A percentile compares a stretch with the other conserved stretches of the same genome.
Evolutionary conservation across 73 alveolate genomes (phyloP).

Genomic region (Blepharisma japonicum): DNA sequence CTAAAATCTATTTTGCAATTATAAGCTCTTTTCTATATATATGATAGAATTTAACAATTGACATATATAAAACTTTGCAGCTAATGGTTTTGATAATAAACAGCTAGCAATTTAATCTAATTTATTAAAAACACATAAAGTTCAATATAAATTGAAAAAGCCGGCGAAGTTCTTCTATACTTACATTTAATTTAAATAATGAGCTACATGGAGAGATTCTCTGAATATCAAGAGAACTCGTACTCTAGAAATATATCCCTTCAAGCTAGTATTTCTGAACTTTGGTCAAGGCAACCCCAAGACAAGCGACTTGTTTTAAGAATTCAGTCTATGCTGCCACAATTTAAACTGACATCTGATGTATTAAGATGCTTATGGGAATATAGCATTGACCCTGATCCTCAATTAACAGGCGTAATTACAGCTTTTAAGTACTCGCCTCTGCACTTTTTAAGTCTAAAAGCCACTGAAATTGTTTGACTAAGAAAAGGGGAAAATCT

Average conservation of each 20-base stretch:
- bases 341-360: constrained; percentile 10
- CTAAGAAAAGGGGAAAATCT: background rate
- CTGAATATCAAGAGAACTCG: too few relatives aligned
- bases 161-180: too few relatives aligned
- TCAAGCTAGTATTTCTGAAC: background rate
- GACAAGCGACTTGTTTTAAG: background rate
- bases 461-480: background rate
- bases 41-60: too few relatives aligned
- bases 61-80: too few relatives aligned
- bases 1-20: too few relatives aligned
- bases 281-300: background rate
- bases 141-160: too few relatives aligned
- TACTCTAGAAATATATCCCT: background rate
- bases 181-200: too few relatives aligned
- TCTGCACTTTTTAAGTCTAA: background rate
- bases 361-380: background rate
- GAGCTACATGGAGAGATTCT: too few relatives aligned
- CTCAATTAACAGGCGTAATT: background rate
- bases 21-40: too few relatives aligned
- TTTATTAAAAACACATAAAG: too few relatives aligned
- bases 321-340: constrained; percentile 2
- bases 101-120: too few relatives aligned
- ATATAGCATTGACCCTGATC: background rate
- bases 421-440: constrained; percentile 10
- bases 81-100: too few relatives aligned